phyloP scores from a whole-genome alignment of 208 protist species.

The Trichomonas gallinae region DNA sequence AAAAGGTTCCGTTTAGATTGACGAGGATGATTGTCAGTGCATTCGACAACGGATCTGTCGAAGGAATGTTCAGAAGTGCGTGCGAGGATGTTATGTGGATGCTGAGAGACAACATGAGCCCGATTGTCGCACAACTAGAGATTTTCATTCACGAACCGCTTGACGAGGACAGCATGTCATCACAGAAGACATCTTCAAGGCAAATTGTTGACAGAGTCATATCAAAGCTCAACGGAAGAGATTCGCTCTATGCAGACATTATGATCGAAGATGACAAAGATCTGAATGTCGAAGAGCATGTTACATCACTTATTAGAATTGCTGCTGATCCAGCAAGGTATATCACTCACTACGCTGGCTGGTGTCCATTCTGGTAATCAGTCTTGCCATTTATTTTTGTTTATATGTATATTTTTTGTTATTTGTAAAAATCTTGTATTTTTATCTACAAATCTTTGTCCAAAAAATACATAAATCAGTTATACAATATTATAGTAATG shows the following conservation, averaged over 20 bases:
- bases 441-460: too few relatives aligned
- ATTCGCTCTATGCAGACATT: not conserved
- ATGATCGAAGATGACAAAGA: not conserved
- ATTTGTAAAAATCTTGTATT: not conserved
- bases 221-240: not conserved
- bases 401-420: not conserved
- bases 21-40: conserved; percentile 4
- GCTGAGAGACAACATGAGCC: conserved; percentile 29
- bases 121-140: conserved; percentile 34
- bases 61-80: conserved; percentile 2
- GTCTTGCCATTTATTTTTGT: not conserved
- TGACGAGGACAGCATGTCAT: not conserved
- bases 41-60: not conserved
- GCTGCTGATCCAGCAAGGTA: not conserved
- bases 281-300: not conserved
- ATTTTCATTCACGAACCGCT: conserved; percentile 38
- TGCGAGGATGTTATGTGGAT: conserved; percentile 33
- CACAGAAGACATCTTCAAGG: too few relatives aligned
- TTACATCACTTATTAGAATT: not conserved
- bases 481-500: too few relatives aligned
- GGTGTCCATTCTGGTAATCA: conserved; percentile 13
- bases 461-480: too few relatives aligned
- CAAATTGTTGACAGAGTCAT: not conserved
- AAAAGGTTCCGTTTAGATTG: conserved; percentile 3
- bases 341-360: not conserved